Conservation (phyloP, 768 basidiomycete genomes). For the Pulveroboletus ravenelii region DNA sequence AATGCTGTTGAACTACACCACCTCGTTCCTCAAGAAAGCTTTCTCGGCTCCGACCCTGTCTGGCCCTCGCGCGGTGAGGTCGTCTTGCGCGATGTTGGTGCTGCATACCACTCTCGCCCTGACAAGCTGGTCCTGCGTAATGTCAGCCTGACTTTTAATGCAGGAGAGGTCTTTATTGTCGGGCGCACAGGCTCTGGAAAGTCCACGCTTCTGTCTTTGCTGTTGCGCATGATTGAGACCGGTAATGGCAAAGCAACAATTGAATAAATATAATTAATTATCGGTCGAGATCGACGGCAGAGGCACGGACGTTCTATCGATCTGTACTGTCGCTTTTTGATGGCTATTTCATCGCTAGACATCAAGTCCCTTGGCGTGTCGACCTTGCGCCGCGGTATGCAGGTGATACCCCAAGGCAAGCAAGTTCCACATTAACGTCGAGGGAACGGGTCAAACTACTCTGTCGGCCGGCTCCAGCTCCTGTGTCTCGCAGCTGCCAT, state of each 20-base stretch:
- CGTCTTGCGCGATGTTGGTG: constrained; percentile 53
- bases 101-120: constrained; percentile 70
- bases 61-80: constrained; percentile 54
- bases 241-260: constrained; percentile 68
- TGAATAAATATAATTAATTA: no score
- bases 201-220: constrained; percentile 43
- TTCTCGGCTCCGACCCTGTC: constrained; percentile 19
- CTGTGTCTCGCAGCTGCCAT: constrained; percentile 45
- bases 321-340: no score
- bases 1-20: constrained; percentile 24
- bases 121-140: constrained; percentile 53
- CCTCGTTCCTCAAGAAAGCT: constrained; percentile 22
- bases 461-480: constrained; percentile 88
- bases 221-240: constrained; percentile 71
- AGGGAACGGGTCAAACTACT: constrained; percentile 72
- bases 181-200: constrained; percentile 73
- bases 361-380: constrained; percentile 71
- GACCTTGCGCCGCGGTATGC: constrained; percentile 26
- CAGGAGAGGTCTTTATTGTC: constrained; percentile 72
- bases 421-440: background rate
- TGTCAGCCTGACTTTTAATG: constrained; percentile 61
- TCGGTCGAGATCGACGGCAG: constrained; percentile 74
- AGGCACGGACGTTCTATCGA: constrained; percentile 23
- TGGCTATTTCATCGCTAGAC: constrained; percentile 60
- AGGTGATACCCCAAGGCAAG: constrained; percentile 31